A percentile compares a stretch with the other conserved stretches of the same genome.
Conservation (phyloP, 1,284 basidiomycete species). For the Xerocomus cyaneibrunnescens region DNA sequence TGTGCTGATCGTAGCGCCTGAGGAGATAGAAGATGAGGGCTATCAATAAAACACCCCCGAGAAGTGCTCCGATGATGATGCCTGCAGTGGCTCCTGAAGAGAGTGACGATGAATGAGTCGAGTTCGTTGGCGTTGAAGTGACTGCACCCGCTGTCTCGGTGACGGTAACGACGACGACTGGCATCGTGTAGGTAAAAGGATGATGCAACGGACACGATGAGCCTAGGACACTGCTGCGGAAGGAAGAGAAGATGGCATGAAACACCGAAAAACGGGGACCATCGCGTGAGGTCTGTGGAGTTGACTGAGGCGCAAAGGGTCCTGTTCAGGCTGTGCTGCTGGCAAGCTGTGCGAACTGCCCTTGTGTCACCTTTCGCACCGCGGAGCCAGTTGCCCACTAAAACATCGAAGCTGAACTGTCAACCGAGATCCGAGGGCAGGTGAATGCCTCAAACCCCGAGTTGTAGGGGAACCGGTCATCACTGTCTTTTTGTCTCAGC, state of each 20-base stretch:
- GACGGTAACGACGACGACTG: conserved; percentile 10
- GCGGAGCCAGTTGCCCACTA: conserved; percentile 10
- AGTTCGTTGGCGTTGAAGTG: conserved; percentile 5
- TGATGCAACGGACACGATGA: not conserved
- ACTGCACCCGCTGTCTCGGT: not conserved
- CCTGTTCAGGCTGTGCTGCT: conserved; percentile 20
- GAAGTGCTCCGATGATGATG: conserved; percentile 25
- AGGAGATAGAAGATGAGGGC: conserved; percentile 18
- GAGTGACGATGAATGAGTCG: not conserved
- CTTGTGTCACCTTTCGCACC: conserved; percentile 8
- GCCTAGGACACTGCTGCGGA: conserved; percentile 1
- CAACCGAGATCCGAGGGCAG: no score
- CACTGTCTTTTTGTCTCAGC: conserved; percentile 4
- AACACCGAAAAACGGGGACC: not conserved
- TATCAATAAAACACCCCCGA: conserved; percentile 19
- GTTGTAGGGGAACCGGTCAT: not conserved
- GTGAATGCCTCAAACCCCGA: not conserved
- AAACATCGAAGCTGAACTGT: not conserved
- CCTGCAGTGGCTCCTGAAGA: conserved; percentile 17
- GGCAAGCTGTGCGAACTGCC: conserved; percentile 8
- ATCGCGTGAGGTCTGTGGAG: conserved; percentile 6
- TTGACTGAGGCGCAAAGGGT: not conserved
- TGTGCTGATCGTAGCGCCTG: conserved; percentile 8
- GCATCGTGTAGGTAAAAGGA: conserved; percentile 17
- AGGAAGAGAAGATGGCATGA: not conserved